Evolutionary conservation across 371 early-diverging fungal genomes (phyloP), one percentile per base, ranked within the genome.

Genomic region (Lichtheimia hyalospora): DNA sequence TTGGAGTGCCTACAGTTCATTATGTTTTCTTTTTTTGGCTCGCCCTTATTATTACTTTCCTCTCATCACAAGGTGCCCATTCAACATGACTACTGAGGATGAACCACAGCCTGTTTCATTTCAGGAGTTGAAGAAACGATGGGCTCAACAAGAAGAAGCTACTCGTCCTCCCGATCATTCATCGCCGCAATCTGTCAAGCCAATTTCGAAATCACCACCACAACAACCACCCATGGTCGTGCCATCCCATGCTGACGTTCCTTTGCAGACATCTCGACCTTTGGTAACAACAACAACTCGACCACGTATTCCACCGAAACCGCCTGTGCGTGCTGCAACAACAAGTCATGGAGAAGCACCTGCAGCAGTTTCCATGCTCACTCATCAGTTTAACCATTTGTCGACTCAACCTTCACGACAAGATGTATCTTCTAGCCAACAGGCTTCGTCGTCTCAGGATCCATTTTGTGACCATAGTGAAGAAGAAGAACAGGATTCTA

Each of bases 301-400:
- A 21, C 65, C 65, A 8, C 65, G 54, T n/a, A 57, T 65, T 50
- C 65, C 65, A 12, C 65, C 65, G 10, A 65, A 65, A 48, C 65
- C 55, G 16, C 14, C 49, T 20, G 48, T 41, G n/a, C 21, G 46
- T 21, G 21, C 46, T 18, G 46, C 46, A 46, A 21, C 46, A 46
- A 21, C 21, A 16, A 21, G 18, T 21, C 46, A 46, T 18, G n/a
- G 21, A n/a, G 18, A 46, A 46, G 16, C n/a, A n/a, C 46, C 46
- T 5, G 46, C 46, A 8, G 21, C 46, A 34, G 65, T 65, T 6
- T 57, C 60, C 15, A 49, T 60, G 13, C 57, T 65, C 15, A 57
- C 65, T 10, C 60, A 65, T 20, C 65, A 65, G 49, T 65, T 65
- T 40, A 48, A 52, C 16, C 41, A 55, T 14, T 57, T 60, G 23